These are phyloP conservation scores for Cordyceps pruinosa DNA, from an alignment of 2,329 filamentous ascomycete species.

Conservation along the genomic window DNA sequence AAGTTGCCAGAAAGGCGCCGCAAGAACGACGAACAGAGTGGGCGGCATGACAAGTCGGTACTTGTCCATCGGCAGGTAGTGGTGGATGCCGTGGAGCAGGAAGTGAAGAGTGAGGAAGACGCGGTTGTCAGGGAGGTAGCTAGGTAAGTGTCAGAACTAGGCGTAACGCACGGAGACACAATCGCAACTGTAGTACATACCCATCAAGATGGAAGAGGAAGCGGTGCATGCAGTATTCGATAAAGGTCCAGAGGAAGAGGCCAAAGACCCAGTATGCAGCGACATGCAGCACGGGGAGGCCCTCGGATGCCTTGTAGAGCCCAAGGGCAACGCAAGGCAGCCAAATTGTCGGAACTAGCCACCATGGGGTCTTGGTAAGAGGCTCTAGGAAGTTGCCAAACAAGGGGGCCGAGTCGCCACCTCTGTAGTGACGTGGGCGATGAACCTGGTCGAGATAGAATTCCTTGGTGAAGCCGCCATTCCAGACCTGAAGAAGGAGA, in stretches of 20 bases:
- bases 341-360: conserved; percentile 78
- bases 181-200: conserved; percentile 44
- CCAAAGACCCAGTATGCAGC: conserved; percentile 63
- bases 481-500: conserved; percentile 81
- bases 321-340: conserved; percentile 73
- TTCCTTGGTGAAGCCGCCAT: conserved; percentile 81
- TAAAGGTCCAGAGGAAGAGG: conserved; percentile 74
- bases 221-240: conserved; percentile 84
- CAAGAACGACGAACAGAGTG: conserved; percentile 74
- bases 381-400: conserved; percentile 99
- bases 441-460: conserved; percentile 97
- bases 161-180: too few relatives aligned
- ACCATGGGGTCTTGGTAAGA: conserved; percentile 93
- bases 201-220: conserved; percentile 91
- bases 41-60: conserved; percentile 97
- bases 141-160: conserved; percentile 33
- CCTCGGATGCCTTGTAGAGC: conserved; percentile 55
- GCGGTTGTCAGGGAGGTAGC: conserved; percentile 84
- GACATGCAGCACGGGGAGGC: conserved; percentile 44
- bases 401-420: conserved; percentile 82
- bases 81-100: conserved; percentile 90
- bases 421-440: conserved; percentile 89
- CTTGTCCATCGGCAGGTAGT: conserved; percentile 98
- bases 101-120: conserved; percentile 85
- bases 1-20: conserved; percentile 85